A percentile compares a stretch with the other conserved stretches of the same genome.
These are phyloP conservation scores for Taxawa tesnikishii DNA, from an alignment of 2,329 filamentous ascomycete species.

Conservation along the genomic window DNA sequence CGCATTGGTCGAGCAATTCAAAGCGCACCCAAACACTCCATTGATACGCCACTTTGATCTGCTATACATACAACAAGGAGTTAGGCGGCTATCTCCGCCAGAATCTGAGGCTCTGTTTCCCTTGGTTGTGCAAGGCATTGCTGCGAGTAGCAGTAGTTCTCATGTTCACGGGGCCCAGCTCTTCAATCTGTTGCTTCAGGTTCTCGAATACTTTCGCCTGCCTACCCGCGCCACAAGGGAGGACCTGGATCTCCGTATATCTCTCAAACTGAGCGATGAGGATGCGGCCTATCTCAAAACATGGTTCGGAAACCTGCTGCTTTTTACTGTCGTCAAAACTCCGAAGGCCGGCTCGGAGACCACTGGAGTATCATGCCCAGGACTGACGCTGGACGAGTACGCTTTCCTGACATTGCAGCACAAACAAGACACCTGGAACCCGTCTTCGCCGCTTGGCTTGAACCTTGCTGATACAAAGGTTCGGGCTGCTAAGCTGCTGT, in stretches of 20 bases:
- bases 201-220: constrained; percentile 58
- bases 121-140: constrained; percentile 54
- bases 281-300: constrained; percentile 64
- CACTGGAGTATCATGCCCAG: constrained; percentile 37
- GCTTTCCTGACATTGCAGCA: constrained; percentile 54
- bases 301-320: constrained; percentile 66
- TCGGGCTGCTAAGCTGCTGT: constrained; percentile 57
- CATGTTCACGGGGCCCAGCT: constrained; percentile 44
- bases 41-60: constrained; percentile 83
- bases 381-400: constrained; percentile 53
- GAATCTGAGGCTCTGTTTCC: constrained; percentile 66
- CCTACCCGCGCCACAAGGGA: constrained; percentile 70
- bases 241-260: constrained; percentile 54
- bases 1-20: constrained; percentile 82
- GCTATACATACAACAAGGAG: constrained; percentile 76
- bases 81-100: constrained; percentile 44
- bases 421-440: constrained; percentile 58
- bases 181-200: constrained; percentile 71
- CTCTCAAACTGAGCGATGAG: constrained; percentile 53
- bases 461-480: constrained; percentile 60
- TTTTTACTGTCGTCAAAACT: constrained; percentile 40
- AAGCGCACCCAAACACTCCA: constrained; percentile 52
- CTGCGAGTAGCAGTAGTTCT: constrained; percentile 31
- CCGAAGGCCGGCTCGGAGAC: constrained; percentile 26
- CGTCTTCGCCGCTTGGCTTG: constrained; percentile 45